Percentiles rank a stretch among this genome's conserved stretches.
phyloP scores from a whole-genome alignment of 1,284 basidiomycete genomes.

The Leccinum variabile region DNA sequence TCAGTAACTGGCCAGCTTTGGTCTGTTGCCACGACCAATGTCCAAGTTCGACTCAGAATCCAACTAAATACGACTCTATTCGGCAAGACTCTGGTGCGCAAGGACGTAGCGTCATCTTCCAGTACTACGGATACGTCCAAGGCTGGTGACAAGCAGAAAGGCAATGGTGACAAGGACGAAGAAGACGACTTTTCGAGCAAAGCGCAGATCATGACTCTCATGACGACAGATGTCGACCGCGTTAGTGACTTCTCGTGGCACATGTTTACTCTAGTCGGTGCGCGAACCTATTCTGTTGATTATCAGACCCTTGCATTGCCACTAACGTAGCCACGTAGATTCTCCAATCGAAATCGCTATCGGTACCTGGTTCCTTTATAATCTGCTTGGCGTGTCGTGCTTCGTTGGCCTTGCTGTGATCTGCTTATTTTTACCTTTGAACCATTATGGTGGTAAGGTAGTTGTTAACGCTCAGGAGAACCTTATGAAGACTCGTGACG shows the following conservation, averaged over 20 bases:
- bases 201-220: conserved; percentile 78
- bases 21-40: conserved; percentile 69
- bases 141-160: conserved; percentile 31
- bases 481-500: conserved; percentile 90
- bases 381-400: conserved; percentile 76
- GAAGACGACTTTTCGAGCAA: conserved; percentile 87
- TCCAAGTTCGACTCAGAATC: conserved; percentile 72
- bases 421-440: conserved; percentile 82
- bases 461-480: conserved; percentile 85
- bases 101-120: conserved; percentile 75
- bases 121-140: conserved; percentile 27
- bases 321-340: conserved; percentile 45
- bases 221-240: conserved; percentile 79
- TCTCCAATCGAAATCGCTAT: conserved; percentile 86
- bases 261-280: conserved; percentile 64
- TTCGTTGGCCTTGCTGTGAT: conserved; percentile 84
- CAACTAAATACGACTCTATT: conserved; percentile 88
- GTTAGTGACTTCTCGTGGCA: conserved; percentile 86
- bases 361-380: conserved; percentile 79
- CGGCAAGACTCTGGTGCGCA: conserved; percentile 85
- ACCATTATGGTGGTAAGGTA: conserved; percentile 84
- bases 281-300: conserved; percentile 17
- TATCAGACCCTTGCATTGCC: background rate
- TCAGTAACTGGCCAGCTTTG: conserved; percentile 55
- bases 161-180: conserved; percentile 41